Evolutionary conservation across 2,329 filamentous ascomycete genomes (phyloP).

Genomic region (Trichoderma atroviride): DNA sequence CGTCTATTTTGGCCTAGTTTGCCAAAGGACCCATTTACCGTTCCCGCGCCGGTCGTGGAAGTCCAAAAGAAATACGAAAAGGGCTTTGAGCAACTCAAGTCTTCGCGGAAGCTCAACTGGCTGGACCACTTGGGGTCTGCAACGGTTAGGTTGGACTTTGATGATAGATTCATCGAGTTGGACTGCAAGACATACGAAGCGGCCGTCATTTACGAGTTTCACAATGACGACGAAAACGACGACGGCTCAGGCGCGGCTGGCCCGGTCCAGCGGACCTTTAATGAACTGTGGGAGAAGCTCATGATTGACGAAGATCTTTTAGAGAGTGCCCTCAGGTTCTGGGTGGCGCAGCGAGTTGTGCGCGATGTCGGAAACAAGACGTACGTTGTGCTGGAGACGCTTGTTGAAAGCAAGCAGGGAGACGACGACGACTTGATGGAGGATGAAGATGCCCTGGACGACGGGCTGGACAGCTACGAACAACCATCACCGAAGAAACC

Average conservation of each 20-base stretch:
- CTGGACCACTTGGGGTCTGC: constrained; percentile 79
- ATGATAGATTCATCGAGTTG: constrained; percentile 73
- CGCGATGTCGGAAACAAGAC: constrained; percentile 56
- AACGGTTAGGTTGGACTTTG: constrained; percentile 77
- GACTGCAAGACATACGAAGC: constrained; percentile 84
- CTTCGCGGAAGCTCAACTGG: constrained; percentile 86
- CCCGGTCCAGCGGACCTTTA: constrained; percentile 49
- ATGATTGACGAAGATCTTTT: constrained; percentile 76
- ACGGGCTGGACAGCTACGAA: constrained; percentile 33
- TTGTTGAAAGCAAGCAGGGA: constrained; percentile 50
- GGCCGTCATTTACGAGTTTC: constrained; percentile 83
- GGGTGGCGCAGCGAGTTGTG: constrained; percentile 70
- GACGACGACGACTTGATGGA: constrained; percentile 36
- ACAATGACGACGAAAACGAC: constrained; percentile 43
- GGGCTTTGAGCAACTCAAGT: constrained; percentile 79
- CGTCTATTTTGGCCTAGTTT: constrained; percentile 91
- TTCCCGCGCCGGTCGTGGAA: constrained; percentile 60
- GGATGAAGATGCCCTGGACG: constrained; percentile 35
- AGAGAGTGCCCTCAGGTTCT: constrained; percentile 67
- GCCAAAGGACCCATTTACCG: constrained; percentile 66
- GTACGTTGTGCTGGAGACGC: constrained; percentile 69
- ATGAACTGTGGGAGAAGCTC: constrained; percentile 59
- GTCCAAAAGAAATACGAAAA: constrained; percentile 72
- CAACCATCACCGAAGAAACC: constrained; percentile 53
- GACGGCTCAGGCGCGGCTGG: constrained; percentile 38